Evolutionary conservation across 495 filamentous ascomycete species (phyloP).

Genomic region (Aspergillus homomorphus): DNA sequence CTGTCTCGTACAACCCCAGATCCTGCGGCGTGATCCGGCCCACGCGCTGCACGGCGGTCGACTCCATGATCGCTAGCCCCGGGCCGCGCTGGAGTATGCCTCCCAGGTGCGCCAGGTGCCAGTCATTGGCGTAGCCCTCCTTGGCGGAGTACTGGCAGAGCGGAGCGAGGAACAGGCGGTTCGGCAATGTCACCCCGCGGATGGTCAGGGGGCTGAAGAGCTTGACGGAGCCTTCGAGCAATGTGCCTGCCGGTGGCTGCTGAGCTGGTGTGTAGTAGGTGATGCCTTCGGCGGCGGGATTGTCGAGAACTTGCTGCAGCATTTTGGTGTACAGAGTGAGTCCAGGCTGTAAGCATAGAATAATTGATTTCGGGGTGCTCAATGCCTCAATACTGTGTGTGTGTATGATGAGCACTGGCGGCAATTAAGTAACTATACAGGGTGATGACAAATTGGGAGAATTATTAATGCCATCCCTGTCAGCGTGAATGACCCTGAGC

Average conservation of each 20-base stretch:
- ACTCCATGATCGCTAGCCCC: constrained; percentile 59
- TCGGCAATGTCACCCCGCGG: constrained; percentile 57
- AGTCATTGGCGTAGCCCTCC: constrained; percentile 34
- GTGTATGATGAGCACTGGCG: too few species aligned
- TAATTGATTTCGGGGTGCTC: too few species aligned
- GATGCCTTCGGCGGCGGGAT: constrained; percentile 36
- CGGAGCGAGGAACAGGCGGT: constrained; percentile 52
- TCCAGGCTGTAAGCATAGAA: too few species aligned
- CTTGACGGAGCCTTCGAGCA: constrained; percentile 45
- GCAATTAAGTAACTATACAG: too few species aligned
- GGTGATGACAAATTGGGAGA: too few species aligned
- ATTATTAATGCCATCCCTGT: too few species aligned
- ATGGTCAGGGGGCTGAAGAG: constrained; percentile 59
- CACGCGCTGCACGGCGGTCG: constrained; percentile 57
- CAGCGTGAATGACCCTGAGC: too few species aligned
- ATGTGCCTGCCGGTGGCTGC: constrained; percentile 54
- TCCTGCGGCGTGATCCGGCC: constrained; percentile 65
- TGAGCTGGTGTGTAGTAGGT: constrained; percentile 61
- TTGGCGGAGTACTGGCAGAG: constrained; percentile 57
- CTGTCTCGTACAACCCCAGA: constrained; percentile 59
- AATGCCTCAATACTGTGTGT: too few species aligned
- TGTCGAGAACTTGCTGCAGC: constrained; percentile 17
- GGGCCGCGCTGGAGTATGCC: constrained; percentile 11
- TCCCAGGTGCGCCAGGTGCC: constrained; percentile 6
- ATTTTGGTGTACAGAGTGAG: not conserved